Evolutionary conservation across 345 rosid genomes (phyloP).

Genomic region (Clarkia xantiana): DNA sequence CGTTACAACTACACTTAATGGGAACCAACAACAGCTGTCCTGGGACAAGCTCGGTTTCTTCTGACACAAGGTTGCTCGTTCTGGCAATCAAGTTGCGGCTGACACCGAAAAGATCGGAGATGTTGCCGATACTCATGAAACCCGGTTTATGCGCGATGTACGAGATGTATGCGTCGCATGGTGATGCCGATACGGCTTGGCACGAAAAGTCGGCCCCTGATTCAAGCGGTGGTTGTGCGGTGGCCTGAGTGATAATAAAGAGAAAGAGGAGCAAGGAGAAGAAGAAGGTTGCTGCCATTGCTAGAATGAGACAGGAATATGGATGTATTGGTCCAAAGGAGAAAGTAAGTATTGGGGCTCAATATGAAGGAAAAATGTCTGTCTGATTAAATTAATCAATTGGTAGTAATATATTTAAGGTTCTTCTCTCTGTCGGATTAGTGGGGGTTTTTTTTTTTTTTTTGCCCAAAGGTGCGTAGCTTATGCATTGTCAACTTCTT

Average conservation of each 20-base stretch:
- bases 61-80: constrained; percentile 39
- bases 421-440: too few relatives aligned
- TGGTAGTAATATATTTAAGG: too few relatives aligned
- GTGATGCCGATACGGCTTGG: constrained; percentile 9
- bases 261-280: constrained; percentile 10
- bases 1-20: constrained; percentile 30
- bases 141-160: constrained; percentile 30
- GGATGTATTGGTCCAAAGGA: neutral
- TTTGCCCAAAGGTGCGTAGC: too few relatives aligned
- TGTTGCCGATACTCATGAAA: constrained; percentile 29
- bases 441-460: too few relatives aligned
- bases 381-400: too few relatives aligned
- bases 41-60: constrained; percentile 22
- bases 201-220: constrained; percentile 25
- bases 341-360: too few relatives aligned
- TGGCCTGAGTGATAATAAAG: constrained; percentile 3
- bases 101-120: constrained; percentile 31
- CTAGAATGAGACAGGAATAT: constrained; percentile 4
- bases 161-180: constrained; percentile 27
- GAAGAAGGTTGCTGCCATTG: constrained; percentile 22
- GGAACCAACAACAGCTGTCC: constrained; percentile 49
- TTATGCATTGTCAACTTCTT: too few relatives aligned
- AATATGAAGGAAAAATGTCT: too few relatives aligned
- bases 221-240: constrained; percentile 14
- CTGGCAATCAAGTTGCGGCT: constrained; percentile 19